These are phyloP conservation scores for Microsporum ferrugineum DNA, from an alignment of 2,329 filamentous ascomycete species.

Conservation along the genomic window DNA sequence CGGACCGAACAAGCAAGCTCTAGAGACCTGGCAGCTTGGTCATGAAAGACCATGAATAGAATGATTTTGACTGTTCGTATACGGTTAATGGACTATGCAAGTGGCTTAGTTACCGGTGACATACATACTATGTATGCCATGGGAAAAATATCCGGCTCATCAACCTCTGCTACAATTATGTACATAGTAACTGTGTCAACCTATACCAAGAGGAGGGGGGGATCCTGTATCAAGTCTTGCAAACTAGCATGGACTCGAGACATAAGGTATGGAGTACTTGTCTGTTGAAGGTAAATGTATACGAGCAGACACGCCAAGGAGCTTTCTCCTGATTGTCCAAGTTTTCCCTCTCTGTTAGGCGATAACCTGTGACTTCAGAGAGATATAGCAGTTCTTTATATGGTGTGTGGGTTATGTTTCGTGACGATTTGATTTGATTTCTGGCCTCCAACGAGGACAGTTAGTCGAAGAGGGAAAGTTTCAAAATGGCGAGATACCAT, in stretches of 20 bases:
- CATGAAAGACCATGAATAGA: neutral
- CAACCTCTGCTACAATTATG: too few species aligned
- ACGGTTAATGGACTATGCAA: neutral
- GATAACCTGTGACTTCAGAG: neutral
- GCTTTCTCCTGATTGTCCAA: neutral
- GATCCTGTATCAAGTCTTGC: neutral
- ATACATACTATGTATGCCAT: neutral
- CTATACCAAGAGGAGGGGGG: neutral
- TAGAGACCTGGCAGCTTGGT: neutral
- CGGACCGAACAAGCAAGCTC: neutral
- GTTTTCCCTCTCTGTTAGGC: neutral
- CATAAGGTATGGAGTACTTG: neutral
- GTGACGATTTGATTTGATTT: neutral
- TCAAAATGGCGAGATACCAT: neutral
- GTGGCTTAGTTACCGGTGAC: neutral
- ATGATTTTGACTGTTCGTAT: neutral
- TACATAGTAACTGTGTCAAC: neutral
- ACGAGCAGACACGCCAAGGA: neutral
- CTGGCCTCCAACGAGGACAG: neutral
- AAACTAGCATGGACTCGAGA: neutral
- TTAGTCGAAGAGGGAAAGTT: neutral
- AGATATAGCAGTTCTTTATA: neutral
- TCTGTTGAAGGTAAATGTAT: neutral
- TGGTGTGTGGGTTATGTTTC: neutral
- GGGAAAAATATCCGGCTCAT: too few species aligned